Conservation (phyloP, 306 rosid genomes). For the Mucuna pruriens region DNA sequence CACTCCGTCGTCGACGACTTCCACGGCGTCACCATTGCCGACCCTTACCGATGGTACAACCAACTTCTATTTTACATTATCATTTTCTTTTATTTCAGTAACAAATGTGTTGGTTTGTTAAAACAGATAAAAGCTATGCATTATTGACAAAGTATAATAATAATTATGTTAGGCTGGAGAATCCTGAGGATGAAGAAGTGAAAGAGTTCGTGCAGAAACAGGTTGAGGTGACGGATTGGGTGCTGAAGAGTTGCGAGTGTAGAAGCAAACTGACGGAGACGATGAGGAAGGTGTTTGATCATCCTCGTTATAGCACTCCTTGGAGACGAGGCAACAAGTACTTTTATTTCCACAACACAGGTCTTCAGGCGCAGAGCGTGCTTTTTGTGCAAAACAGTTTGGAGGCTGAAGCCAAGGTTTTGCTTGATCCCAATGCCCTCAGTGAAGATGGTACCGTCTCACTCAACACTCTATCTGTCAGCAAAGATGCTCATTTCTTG, state of each 20-base stretch:
- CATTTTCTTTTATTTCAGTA: neutral
- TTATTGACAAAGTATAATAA: too few relatives aligned
- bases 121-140: too few relatives aligned
- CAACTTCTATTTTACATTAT: neutral
- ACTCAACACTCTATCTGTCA: slow-evolving; percentile 52
- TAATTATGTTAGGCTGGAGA: slow-evolving; percentile 87
- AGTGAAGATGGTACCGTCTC: slow-evolving; percentile 86
- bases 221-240: slow-evolving; percentile 68
- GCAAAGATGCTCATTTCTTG: slow-evolving; percentile 76
- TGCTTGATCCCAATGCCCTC: slow-evolving; percentile 87
- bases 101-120: neutral
- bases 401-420: slow-evolving; percentile 65
- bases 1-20: slow-evolving; percentile 70
- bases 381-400: slow-evolving; percentile 78
- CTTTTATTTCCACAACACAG: slow-evolving; percentile 86
- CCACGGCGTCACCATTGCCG: slow-evolving; percentile 69
- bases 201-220: slow-evolving; percentile 80
- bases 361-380: slow-evolving; percentile 84
- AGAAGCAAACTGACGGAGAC: slow-evolving; percentile 60
- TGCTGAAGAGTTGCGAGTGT: slow-evolving; percentile 60
- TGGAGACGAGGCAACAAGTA: slow-evolving; percentile 60
- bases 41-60: slow-evolving; percentile 82
- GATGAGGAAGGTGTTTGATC: slow-evolving; percentile 76
- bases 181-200: slow-evolving; percentile 87
- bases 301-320: slow-evolving; percentile 82